These are phyloP conservation scores for Pleodorina starrii DNA, from an alignment of 139 green algal genomes.

Conservation along the genomic window DNA sequence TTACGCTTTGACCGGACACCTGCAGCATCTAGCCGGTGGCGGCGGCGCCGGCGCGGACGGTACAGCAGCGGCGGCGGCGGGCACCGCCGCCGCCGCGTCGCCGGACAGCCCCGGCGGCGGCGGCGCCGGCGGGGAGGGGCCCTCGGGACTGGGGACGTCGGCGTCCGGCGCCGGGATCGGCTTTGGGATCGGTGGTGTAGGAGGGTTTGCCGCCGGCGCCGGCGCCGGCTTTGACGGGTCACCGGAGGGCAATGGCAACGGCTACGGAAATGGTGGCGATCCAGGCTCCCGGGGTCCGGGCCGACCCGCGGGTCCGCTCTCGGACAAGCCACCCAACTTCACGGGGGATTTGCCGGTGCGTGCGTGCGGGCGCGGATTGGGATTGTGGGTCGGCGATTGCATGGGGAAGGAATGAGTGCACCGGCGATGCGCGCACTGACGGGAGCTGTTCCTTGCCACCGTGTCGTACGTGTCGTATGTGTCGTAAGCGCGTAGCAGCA, in stretches of 20 bases:
- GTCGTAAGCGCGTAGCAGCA: too few species aligned
- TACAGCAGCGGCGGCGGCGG: background rate
- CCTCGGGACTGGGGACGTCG: background rate
- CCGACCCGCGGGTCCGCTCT: constrained; percentile 21
- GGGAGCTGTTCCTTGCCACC: too few species aligned
- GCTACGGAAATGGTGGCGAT: too few species aligned
- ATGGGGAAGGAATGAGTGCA: too few species aligned
- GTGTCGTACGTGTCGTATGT: too few species aligned
- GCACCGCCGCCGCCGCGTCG: background rate
- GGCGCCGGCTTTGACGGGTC: too few species aligned
- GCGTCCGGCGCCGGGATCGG: background rate
- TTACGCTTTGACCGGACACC: constrained; percentile 6
- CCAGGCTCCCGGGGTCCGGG: background rate
- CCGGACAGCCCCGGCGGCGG: constrained; percentile 1
- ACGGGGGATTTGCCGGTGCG: constrained; percentile 16
- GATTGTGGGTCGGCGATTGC: too few species aligned
- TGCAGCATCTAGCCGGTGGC: background rate
- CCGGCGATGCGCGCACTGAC: too few species aligned
- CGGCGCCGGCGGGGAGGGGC: background rate
- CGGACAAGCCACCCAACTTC: constrained; percentile 18
- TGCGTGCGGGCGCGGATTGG: too few species aligned
- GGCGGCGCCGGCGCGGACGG: background rate
- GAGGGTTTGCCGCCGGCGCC: too few species aligned
- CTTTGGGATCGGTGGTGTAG: too few species aligned
- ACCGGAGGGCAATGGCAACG: too few species aligned